Evolutionary conservation across 108 stramenopile genomes (phyloP).

Genomic region (Seminavis robusta): DNA sequence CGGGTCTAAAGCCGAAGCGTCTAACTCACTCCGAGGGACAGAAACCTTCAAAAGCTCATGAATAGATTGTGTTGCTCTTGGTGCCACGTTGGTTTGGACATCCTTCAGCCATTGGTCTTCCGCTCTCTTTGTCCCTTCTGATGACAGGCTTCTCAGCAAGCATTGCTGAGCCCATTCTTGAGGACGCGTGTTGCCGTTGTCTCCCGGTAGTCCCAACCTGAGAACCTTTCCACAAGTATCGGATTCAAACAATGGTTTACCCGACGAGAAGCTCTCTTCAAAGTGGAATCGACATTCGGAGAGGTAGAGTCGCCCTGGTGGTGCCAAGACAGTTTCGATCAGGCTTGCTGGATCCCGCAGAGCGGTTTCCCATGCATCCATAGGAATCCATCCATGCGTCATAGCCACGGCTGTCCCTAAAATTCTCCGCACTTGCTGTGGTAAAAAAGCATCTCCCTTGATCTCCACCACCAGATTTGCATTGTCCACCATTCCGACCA

Average conservation of each 20-base stretch:
- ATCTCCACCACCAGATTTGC: slow-evolving; percentile 47
- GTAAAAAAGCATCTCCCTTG: slow-evolving; percentile 57
- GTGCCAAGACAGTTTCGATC: slow-evolving; percentile 44
- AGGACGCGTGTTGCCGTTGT: slow-evolving; percentile 2
- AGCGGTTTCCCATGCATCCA: slow-evolving; percentile 40
- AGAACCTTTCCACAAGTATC: background rate
- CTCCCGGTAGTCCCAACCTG: background rate
- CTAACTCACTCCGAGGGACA: no score
- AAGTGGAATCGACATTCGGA: slow-evolving; percentile 57
- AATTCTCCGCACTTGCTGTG: slow-evolving; percentile 51
- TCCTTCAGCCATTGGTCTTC: slow-evolving; percentile 43
- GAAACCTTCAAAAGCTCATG: no score
- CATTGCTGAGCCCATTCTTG: background rate
- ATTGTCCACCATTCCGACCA: slow-evolving; percentile 24
- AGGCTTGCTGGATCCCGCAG: slow-evolving; percentile 26
- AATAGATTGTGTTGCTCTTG: slow-evolving; percentile 8
- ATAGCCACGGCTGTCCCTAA: slow-evolving; percentile 51
- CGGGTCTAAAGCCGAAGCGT: background rate
- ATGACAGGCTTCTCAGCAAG: background rate
- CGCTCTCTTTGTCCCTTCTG: no score
- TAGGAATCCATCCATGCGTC: slow-evolving; percentile 61
- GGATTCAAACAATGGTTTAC: slow-evolving; percentile 21
- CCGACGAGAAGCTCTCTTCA: slow-evolving; percentile 44
- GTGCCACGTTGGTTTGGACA: slow-evolving; percentile 21
- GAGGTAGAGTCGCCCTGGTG: slow-evolving; percentile 41